A percentile compares a stretch with the other conserved stretches of the same genome.
Evolutionary conservation across 2,329 filamentous ascomycete species (phyloP).

Genomic region (Aspergillus quadricinctus): DNA sequence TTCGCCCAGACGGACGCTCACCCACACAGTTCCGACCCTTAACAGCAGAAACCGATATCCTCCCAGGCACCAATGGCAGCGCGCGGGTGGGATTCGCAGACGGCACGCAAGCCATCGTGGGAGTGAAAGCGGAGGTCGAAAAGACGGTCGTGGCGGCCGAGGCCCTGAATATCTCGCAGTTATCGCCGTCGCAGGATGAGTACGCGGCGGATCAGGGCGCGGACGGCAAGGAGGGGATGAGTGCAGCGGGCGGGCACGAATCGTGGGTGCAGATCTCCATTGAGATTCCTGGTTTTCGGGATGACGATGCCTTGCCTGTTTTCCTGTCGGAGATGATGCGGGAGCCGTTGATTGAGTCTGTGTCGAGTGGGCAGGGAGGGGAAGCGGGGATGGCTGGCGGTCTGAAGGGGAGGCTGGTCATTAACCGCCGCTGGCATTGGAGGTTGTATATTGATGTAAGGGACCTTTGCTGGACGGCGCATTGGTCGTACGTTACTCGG

Average conservation of each 20-base stretch:
- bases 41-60: constrained; percentile 81
- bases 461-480: constrained; percentile 3
- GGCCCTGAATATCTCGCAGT: constrained; percentile 36
- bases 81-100: constrained; percentile 92
- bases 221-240: constrained; percentile 22
- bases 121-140: constrained; percentile 92
- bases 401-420: constrained; percentile 67
- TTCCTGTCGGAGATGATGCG: constrained; percentile 84
- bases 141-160: constrained; percentile 50
- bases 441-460: constrained; percentile 89
- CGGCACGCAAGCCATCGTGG: constrained; percentile 92
- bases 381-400: constrained; percentile 70
- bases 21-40: constrained; percentile 86
- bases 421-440: constrained; percentile 94
- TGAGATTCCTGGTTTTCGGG: constrained; percentile 83
- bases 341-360: constrained; percentile 69
- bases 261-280: constrained; percentile 86
- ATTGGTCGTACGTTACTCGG: background rate
- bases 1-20: constrained; percentile 81
- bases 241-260: constrained; percentile 45
- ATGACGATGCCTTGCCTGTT: constrained; percentile 85
- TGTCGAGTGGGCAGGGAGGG: constrained; percentile 70
- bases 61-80: constrained; percentile 86
- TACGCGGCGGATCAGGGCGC: constrained; percentile 18
- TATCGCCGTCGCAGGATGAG: constrained; percentile 20